A percentile compares a stretch with the other conserved stretches of the same genome.
Evolutionary conservation across 768 basidiomycete species (phyloP).

Genomic region (Suillus variegatus): DNA sequence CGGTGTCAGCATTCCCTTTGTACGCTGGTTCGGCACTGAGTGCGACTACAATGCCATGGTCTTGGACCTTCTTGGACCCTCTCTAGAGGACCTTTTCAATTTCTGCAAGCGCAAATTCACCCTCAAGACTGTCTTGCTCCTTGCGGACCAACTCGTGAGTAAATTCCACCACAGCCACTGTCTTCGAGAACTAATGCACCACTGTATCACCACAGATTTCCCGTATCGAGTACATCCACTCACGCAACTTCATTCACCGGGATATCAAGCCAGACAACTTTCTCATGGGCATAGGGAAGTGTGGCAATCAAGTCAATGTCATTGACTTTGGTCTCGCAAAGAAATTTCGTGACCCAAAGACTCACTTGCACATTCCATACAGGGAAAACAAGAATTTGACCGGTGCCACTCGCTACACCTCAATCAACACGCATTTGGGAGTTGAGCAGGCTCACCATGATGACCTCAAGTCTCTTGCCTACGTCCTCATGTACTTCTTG

Average conservation of each 20-base stretch:
- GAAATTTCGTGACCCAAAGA: conserved; percentile 99
- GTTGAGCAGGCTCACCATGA: conserved; percentile 98
- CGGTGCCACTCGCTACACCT: conserved; percentile 97
- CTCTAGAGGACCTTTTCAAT: conserved; percentile 90
- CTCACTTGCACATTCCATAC: conserved; percentile 99
- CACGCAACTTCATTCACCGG: conserved; percentile 95
- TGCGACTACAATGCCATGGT: conserved; percentile 99
- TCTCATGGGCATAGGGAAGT: conserved; percentile 99
- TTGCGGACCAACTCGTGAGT: conserved; percentile 94
- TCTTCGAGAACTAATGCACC: conserved; percentile 46
- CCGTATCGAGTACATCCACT: conserved; percentile 99
- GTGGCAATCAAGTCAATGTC: conserved; percentile 99
- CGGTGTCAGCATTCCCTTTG: conserved; percentile 98
- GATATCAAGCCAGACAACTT: conserved; percentile 99
- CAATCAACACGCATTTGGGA: conserved; percentile 98
- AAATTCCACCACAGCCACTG: conserved; percentile 11
- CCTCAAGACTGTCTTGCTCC: conserved; percentile 93
- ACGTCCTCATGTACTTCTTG: no score
- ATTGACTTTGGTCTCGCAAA: conserved; percentile 98
- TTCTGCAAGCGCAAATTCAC: conserved; percentile 97
- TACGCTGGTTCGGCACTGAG: conserved; percentile 92
- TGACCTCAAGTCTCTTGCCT: conserved; percentile 95
- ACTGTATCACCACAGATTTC: conserved; percentile 67
- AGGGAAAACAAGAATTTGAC: conserved; percentile 99
- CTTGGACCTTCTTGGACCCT: conserved; percentile 91